Base-by-base conservation (phyloP, 768 basidiomycete species). In the Mycena venus region DNA sequence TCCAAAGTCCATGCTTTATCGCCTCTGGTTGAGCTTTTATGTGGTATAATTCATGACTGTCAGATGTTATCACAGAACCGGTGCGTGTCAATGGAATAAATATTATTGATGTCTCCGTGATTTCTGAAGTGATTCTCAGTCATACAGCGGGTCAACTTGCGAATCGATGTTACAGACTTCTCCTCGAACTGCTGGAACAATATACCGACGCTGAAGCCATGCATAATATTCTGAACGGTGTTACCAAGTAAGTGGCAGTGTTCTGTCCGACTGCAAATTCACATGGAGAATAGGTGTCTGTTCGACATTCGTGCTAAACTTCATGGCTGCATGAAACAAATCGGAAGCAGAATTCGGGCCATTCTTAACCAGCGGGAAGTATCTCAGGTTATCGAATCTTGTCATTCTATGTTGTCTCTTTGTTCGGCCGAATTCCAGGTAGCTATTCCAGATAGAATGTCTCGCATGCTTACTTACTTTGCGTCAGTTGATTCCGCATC, bases 61-160 rank as follows among this genome's bases (percentile, higher is more conserved):
- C 84, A 86, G 44, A 86, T 86, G 74, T 86, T 90, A 19, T 72
- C 82, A 7, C 80, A 83, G 3, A 91, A 91, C 79, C 85, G 84
- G 90, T 89, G 61, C 23, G 25, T 40, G 9, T 51, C 56, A 58
- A 27, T 58, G 15, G 10, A 58, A 7, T 27, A 31, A 9, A 17
- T 27, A 27, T n/a, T n/a, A n/a, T n/a, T n/a, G n/a, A n/a, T n/a
- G n/a, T n/a, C n/a, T 61, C 32, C 4, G 32, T 60, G 31, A 61
- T 51, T 36, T 61, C n/a, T n/a, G n/a, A n/a, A 61, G 40, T 61
- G 5, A 40, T 38, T 29, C 23, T 21, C 36, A 90, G 90, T 74
- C 76, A 84, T 63, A 85, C 86, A 51, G 83, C 88, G 55, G 77
- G 78, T 27, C 88, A 87, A 68, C 83, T 90, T 17, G 81, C 84